Evolutionary conservation across 2,329 filamentous ascomycete species (phyloP).

Genomic region (Alternaria triticina): DNA sequence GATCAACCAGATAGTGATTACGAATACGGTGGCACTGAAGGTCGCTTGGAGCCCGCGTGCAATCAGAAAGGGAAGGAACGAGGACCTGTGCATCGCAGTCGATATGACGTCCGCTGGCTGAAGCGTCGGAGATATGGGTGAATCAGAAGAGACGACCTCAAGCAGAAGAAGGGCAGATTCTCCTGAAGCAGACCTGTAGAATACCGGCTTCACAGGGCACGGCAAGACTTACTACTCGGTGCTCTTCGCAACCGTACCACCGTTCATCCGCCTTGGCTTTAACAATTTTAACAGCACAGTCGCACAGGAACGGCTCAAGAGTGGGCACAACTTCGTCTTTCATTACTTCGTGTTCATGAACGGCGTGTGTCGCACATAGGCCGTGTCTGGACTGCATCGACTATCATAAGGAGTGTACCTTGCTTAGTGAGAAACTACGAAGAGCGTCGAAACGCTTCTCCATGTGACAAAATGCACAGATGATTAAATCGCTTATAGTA

Average conservation of each 20-base stretch:
- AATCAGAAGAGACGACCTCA: too few species aligned
- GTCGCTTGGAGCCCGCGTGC: constrained; percentile 24
- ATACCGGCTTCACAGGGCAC: too few species aligned
- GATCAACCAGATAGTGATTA: constrained; percentile 20
- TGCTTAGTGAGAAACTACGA: neutral
- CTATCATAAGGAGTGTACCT: neutral
- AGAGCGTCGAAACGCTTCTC: neutral
- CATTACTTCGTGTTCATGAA: neutral
- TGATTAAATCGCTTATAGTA: neutral
- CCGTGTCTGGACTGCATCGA: neutral
- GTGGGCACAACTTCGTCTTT: neutral
- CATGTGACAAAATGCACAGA: neutral
- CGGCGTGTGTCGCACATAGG: neutral
- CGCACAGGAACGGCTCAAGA: neutral
- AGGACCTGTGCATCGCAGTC: neutral
- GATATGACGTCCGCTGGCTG: too few species aligned
- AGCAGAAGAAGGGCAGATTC: too few species aligned
- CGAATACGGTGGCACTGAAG: constrained; percentile 23
- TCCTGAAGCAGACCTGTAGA: too few species aligned
- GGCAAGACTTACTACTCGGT: neutral
- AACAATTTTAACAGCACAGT: neutral
- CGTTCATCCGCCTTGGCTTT: neutral
- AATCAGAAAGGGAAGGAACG: neutral
- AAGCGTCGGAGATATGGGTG: too few species aligned
- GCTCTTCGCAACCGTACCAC: neutral